phyloP scores from a whole-genome alignment of 371 early-diverging fungal genomes.

The Mucor indicus region DNA sequence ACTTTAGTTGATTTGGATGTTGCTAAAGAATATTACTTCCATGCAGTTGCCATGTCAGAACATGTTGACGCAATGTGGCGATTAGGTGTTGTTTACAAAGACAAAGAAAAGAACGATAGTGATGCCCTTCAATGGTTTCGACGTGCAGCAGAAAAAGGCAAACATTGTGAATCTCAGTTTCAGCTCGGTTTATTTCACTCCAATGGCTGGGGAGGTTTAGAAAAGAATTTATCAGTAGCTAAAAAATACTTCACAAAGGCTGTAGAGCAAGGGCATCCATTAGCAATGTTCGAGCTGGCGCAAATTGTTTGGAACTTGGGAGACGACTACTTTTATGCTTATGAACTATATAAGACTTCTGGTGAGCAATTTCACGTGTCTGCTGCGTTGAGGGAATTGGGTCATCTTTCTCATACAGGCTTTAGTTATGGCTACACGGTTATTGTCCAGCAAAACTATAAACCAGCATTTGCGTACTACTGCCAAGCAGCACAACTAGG shows the following conservation, averaged over 20 bases:
- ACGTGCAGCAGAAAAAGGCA: slow-evolving; percentile 26
- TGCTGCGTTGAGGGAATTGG: slow-evolving; percentile 17
- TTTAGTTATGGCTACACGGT: slow-evolving; percentile 1
- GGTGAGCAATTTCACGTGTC: slow-evolving; percentile 8
- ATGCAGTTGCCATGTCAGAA: slow-evolving; percentile 3
- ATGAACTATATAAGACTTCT: slow-evolving; percentile 16
- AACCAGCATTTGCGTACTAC: slow-evolving; percentile 20
- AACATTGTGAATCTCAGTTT: slow-evolving; percentile 26
- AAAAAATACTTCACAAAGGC: slow-evolving; percentile 31
- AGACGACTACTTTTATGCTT: slow-evolving; percentile 6
- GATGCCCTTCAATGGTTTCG: slow-evolving; percentile 28
- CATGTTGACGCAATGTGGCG: slow-evolving; percentile 24
- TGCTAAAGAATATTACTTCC: slow-evolving; percentile 13
- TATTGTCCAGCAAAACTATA: slow-evolving; percentile 17
- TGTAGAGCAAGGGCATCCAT: slow-evolving; percentile 23
- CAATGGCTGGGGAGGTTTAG: slow-evolving; percentile 24
- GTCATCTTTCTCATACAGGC: slow-evolving; percentile 21
- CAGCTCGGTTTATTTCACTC: slow-evolving; percentile 32
- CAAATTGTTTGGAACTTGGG: slow-evolving; percentile 26
- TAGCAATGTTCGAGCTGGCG: slow-evolving; percentile 27
- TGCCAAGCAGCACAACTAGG: slow-evolving; percentile 19
- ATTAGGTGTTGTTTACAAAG: slow-evolving; percentile 20
- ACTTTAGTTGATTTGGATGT: background rate
- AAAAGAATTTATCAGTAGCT: slow-evolving; percentile 22
- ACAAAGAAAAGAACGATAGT: slow-evolving; percentile 9